Percentiles rank a stretch among this genome's conserved stretches.
Conservation (phyloP, 2,329 filamentous ascomycete genomes). For the Beauveria brongniartii region DNA sequence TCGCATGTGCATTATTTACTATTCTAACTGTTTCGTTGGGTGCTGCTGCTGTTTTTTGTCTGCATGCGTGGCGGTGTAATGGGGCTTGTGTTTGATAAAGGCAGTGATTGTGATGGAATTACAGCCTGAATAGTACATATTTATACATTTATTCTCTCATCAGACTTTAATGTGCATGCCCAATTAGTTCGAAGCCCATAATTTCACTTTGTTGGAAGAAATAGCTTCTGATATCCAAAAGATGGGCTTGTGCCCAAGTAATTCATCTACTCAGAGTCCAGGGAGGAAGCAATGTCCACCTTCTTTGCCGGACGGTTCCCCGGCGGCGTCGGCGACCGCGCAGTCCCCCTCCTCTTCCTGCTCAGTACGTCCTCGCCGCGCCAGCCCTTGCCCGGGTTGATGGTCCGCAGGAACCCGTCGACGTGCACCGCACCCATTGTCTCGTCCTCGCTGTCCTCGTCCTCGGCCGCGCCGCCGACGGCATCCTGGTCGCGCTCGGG, state of each 20-base stretch:
- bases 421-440: slow-evolving; percentile 56
- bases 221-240: not conserved
- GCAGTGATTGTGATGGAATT: too few relatives aligned
- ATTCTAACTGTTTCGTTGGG: not conserved
- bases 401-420: slow-evolving; percentile 56
- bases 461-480: not conserved
- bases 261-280: not conserved
- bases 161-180: not conserved
- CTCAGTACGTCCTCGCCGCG: slow-evolving; percentile 26
- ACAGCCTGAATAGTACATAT: too few relatives aligned
- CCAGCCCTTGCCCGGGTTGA: slow-evolving; percentile 43
- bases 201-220: not conserved
- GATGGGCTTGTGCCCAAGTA: not conserved
- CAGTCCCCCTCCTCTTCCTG: slow-evolving; percentile 19
- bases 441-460: slow-evolving; percentile 39
- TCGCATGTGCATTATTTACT: not conserved
- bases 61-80: not conserved
- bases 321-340: not conserved
- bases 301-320: not conserved
- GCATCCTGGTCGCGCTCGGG: slow-evolving; percentile 25
- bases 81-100: too few relatives aligned
- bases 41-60: not conserved
- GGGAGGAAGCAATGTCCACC: not conserved
- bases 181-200: not conserved
- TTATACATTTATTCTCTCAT: too few relatives aligned